Base-by-base conservation (phyloP, 1,284 basidiomycete genomes). In the Violaceomyces palustris region DNA sequence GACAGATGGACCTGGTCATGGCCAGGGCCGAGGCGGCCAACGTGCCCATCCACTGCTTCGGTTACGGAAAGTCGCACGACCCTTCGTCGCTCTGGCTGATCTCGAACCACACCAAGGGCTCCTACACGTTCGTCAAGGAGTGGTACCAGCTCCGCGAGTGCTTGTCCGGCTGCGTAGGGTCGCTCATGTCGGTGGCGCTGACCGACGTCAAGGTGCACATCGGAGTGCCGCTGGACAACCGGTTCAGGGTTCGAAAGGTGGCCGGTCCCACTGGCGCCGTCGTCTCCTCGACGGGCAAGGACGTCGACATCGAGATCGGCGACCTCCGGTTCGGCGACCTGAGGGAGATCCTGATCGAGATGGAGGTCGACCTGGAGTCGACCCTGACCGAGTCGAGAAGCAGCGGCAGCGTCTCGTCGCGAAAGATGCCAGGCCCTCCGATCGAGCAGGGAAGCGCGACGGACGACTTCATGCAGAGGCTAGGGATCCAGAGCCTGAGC, bases 21-120 rank as follows among this genome's bases (percentile, higher is more conserved):
- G 91, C 92, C 31, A 85, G 93, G 32, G 87, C 91, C 0, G 93
- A 98, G 69, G 92, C 92, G 3, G 92, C 88, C 22, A 91, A 89
- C 64, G 83, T 93, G 19, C 91, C 93, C 1, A 92, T 98, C 43
- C 93, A 98, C 75, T 87, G 89, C 2, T 87, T 98, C 60, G 93
- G 93, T 35, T 98, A 93, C 71, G 92, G 92, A 40, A 87, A 89
- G 53, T 87, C 87, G 12, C 93, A 97, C 73, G 92, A 98, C 73
- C 92, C 93, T 6, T 88, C 88, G 3, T 92, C 90, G n/a, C 81
- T 98, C 14, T 98, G 93, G 93, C 83, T 96, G 33, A 89, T 98
- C 78, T 94, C 91, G 10, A 96, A 96, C 75, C 89, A 96, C 73
- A 97, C 93, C 0, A 82, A 83, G 46, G 93, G 92, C 29, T 91